Base-by-base conservation (phyloP, 1,284 basidiomycete genomes). In the Ceratorhiza oryzae-sativae region DNA sequence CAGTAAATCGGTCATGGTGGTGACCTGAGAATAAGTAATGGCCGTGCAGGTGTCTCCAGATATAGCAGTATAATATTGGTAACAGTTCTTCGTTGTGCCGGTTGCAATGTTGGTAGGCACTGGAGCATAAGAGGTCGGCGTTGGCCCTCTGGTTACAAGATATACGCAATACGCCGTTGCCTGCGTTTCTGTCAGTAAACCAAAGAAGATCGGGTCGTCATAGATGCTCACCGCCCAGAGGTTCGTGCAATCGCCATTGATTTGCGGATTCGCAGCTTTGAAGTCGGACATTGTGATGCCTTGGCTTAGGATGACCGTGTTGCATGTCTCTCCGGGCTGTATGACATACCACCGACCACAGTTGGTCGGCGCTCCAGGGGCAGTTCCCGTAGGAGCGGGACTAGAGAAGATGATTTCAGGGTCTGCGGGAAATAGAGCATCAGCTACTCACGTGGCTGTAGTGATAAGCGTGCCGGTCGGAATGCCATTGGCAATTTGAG, bases 101-200 rank as follows among this genome's bases (percentile, higher is more conserved):
- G 15, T 59, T 12, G 56, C 56, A 27, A 42, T 59, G n/a, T 23
- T 59, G 6, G 56, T 36, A 12, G 56, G 56, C 5, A 36, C 56
- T 13, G 34, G 34, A 6, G 36, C 56, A 18, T 59, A 59, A 20
- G 56, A 59, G 15, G 34, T 23, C 13, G 56, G 56, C 23, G 56
- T 59, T 3, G 56, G n/a, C n/a, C 56, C 56, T 27, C 32, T 59
- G 25, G 5, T 59, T n/a, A 59, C 56, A 4, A 23, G 13, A 41
- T 59, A 59, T 10, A 59, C 56, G 36, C 56, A 59, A 27, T 59
- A 59, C 56, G 56, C 56, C n/a, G 56, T 59, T 3, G 56, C 56
- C 56, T 59, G 18, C 10, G n/a, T 45, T 45, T 8, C 15, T 39
- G 13, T 39, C 36, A 39, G 36, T 39, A 39, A 39, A 39, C 36